Evolutionary conservation across 768 basidiomycete species (phyloP).

Genomic region (Thelephora ganbajun): DNA sequence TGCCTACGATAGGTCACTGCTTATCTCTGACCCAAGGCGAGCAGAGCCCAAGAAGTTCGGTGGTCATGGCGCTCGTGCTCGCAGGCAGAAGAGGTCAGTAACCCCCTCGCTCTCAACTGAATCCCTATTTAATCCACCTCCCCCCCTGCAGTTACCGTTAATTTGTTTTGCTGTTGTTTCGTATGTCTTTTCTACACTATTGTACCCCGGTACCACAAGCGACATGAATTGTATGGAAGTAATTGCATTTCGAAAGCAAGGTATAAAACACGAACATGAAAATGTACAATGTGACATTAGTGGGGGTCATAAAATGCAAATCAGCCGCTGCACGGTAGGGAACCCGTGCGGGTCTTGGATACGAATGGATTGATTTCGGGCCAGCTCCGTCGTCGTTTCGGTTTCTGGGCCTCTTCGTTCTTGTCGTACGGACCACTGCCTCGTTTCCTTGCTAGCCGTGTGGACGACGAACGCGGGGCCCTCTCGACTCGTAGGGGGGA

Average conservation of each 20-base stretch:
- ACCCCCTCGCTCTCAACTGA: background rate
- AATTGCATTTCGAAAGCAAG: background rate
- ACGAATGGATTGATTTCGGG: background rate
- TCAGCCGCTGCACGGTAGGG: constrained; percentile 4
- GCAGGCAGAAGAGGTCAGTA: constrained; percentile 88
- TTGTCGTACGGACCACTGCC: too few relatives aligned
- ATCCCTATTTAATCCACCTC: background rate
- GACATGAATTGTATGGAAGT: constrained; percentile 13
- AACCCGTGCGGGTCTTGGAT: background rate
- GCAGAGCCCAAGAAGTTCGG: constrained; percentile 99
- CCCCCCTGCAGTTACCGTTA: constrained; percentile 59
- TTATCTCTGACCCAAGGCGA: constrained; percentile 91
- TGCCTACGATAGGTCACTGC: constrained; percentile 81
- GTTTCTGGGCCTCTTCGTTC: too few relatives aligned
- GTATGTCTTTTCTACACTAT: constrained; percentile 24
- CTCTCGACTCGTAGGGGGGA: too few relatives aligned
- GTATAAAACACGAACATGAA: background rate
- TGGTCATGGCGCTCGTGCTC: constrained; percentile 94
- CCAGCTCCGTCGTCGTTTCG: too few relatives aligned
- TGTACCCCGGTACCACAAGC: constrained; percentile 24
- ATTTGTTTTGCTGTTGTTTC: constrained; percentile 25
- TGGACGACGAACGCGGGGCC: too few relatives aligned
- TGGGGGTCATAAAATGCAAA: background rate
- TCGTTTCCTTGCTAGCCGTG: too few relatives aligned
- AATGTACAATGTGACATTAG: background rate